These are phyloP conservation scores for Cladosporium sp. DNA, from an alignment of 2,329 filamentous ascomycete genomes.

Conservation along the genomic window DNA sequence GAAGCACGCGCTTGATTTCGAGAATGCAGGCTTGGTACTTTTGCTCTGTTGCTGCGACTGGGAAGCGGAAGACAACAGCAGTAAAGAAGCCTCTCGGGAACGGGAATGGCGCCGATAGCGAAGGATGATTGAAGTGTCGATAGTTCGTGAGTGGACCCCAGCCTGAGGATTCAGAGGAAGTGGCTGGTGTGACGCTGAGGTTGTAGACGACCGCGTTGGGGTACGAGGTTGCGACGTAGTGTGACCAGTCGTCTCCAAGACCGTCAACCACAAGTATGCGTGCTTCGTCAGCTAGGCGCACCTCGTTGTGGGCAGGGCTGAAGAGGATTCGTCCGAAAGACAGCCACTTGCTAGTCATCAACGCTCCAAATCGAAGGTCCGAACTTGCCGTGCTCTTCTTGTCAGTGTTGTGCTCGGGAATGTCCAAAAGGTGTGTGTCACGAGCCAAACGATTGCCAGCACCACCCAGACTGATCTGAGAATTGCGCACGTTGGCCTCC, in stretches of 20 bases:
- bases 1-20: conserved; percentile 74
- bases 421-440: conserved; percentile 59
- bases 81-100: conserved; percentile 76
- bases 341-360: conserved; percentile 86
- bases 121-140: conserved; percentile 69
- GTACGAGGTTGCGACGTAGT: conserved; percentile 80
- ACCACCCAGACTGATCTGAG: conserved; percentile 24
- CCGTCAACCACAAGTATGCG: conserved; percentile 77
- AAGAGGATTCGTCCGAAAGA: conserved; percentile 82
- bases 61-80: conserved; percentile 75
- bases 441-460: conserved; percentile 40
- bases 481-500: conserved; percentile 26
- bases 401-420: conserved; percentile 36
- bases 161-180: conserved; percentile 1
- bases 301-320: conserved; percentile 73
- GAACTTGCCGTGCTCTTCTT: conserved; percentile 57
- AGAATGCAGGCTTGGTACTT: conserved; percentile 70
- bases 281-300: conserved; percentile 59
- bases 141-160: conserved; percentile 58
- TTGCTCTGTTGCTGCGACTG: conserved; percentile 65
- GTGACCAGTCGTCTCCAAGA: conserved; percentile 87
- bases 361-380: conserved; percentile 74
- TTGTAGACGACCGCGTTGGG: conserved; percentile 75
- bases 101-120: conserved; percentile 66
- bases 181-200: conserved; percentile 40